phyloP scores from a whole-genome alignment of 2,329 filamentous ascomycete species.

The Diaporthe citrichinensis region DNA sequence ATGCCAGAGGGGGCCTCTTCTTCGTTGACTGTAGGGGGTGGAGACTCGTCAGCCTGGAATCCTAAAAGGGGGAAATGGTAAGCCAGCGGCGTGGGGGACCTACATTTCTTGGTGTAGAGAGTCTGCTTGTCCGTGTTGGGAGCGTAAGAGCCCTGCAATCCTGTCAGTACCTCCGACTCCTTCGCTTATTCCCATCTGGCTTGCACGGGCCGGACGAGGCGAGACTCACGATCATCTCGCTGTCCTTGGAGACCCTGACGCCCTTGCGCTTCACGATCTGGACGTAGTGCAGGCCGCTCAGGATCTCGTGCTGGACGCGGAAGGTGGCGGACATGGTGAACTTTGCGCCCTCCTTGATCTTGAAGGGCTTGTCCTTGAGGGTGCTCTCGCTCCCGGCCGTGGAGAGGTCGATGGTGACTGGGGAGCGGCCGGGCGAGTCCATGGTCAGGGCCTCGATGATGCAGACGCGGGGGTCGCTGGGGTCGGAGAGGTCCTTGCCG shows the following conservation, averaged over 20 bases:
- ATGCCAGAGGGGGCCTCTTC: slow-evolving; percentile 95
- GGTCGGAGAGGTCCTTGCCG: slow-evolving; percentile 79
- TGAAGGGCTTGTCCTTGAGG: slow-evolving; percentile 94
- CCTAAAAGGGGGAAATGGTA: neutral
- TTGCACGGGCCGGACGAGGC: neutral
- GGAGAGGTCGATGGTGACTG: slow-evolving; percentile 91
- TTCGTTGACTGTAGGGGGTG: slow-evolving; percentile 75
- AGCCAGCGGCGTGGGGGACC: slow-evolving; percentile 54
- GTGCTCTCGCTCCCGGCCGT: slow-evolving; percentile 78
- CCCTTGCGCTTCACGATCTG: slow-evolving; percentile 94
- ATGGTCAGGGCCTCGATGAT: slow-evolving; percentile 94
- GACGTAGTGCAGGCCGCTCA: slow-evolving; percentile 95
- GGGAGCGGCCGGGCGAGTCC: slow-evolving; percentile 83
- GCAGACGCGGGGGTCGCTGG: slow-evolving; percentile 88
- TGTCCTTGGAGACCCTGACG: slow-evolving; percentile 89
- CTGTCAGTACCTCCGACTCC: slow-evolving; percentile 44
- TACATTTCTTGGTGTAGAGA: slow-evolving; percentile 92
- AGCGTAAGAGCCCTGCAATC: slow-evolving; percentile 84
- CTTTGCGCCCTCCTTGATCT: slow-evolving; percentile 93
- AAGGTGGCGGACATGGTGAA: slow-evolving; percentile 97
- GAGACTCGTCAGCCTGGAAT: neutral
- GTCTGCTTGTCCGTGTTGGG: slow-evolving; percentile 92
- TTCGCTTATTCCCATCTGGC: neutral
- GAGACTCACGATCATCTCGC: slow-evolving; percentile 92
- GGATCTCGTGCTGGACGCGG: slow-evolving; percentile 96